These are phyloP conservation scores for Brassica napus DNA, from an alignment of 345 rosid species.

Conservation along the genomic window DNA sequence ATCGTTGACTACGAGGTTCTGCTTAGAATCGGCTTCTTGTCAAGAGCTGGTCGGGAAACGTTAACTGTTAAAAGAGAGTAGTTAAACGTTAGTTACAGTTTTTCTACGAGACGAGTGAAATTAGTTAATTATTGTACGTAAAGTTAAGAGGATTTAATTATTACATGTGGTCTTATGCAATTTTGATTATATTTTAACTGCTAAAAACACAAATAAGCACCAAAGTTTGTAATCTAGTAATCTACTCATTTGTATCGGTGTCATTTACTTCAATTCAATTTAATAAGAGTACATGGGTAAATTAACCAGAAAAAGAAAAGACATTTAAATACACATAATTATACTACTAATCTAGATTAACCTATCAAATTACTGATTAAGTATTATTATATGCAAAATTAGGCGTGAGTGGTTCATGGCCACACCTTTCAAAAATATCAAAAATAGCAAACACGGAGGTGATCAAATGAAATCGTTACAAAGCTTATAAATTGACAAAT, in stretches of 20 bases:
- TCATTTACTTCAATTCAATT: neutral
- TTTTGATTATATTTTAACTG: neutral
- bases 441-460: neutral
- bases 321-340: no score
- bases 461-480: slow-evolving; percentile 19
- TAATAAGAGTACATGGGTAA: neutral
- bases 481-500: slow-evolving; percentile 15
- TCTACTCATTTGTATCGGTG: neutral
- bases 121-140: neutral
- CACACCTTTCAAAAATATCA: neutral
- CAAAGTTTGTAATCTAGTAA: no score
- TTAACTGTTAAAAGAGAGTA: slow-evolving; percentile 16
- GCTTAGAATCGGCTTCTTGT: slow-evolving; percentile 15
- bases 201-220: neutral
- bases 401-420: slow-evolving; percentile 22
- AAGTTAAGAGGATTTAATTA: neutral
- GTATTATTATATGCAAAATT: neutral
- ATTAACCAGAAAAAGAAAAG: no score
- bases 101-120: neutral
- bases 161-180: neutral
- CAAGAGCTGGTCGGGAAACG: slow-evolving; percentile 12
- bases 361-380: neutral
- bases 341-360: neutral
- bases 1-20: slow-evolving; percentile 22
- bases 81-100: slow-evolving; percentile 15